Evolutionary conservation across 2,329 filamentous ascomycete species (phyloP).

Genomic region (Aspergillus fischeri): DNA sequence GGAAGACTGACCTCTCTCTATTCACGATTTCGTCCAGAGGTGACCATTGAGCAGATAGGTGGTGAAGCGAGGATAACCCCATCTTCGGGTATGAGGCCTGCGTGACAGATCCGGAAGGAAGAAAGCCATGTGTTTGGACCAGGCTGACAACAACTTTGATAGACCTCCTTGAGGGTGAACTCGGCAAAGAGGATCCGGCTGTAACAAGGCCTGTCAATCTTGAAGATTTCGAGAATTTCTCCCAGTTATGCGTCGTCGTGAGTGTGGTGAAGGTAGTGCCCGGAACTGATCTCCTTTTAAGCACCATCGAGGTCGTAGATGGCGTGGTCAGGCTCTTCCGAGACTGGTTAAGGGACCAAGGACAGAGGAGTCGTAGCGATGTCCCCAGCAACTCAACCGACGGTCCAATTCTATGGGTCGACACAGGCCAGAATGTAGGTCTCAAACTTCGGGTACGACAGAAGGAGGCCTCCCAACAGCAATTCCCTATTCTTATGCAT

Average conservation of each 20-base stretch:
- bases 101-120: neutral
- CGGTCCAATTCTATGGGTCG: constrained; percentile 63
- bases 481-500: constrained; percentile 53
- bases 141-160: constrained; percentile 1
- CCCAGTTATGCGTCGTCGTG: constrained; percentile 65
- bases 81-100: constrained; percentile 12
- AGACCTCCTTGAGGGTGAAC: constrained; percentile 1
- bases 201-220: constrained; percentile 60
- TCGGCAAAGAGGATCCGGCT: constrained; percentile 12
- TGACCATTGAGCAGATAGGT: constrained; percentile 45
- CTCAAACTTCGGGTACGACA: constrained; percentile 63
- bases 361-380: constrained; percentile 3
- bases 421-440: constrained; percentile 59
- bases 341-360: constrained; percentile 60
- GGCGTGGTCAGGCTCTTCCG: constrained; percentile 68
- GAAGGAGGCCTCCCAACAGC: constrained; percentile 39
- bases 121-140: neutral
- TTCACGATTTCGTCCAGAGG: constrained; percentile 65
- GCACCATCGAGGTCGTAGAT: constrained; percentile 63
- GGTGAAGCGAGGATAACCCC: constrained; percentile 4
- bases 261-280: constrained; percentile 66
- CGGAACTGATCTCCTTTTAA: constrained; percentile 58
- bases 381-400: constrained; percentile 12
- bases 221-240: constrained; percentile 68
- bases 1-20: constrained; percentile 57